A percentile compares a stretch with the other conserved stretches of the same genome.
Conservation (phyloP, 2,329 filamentous ascomycete species). For the Lecanicillium sp. region DNA sequence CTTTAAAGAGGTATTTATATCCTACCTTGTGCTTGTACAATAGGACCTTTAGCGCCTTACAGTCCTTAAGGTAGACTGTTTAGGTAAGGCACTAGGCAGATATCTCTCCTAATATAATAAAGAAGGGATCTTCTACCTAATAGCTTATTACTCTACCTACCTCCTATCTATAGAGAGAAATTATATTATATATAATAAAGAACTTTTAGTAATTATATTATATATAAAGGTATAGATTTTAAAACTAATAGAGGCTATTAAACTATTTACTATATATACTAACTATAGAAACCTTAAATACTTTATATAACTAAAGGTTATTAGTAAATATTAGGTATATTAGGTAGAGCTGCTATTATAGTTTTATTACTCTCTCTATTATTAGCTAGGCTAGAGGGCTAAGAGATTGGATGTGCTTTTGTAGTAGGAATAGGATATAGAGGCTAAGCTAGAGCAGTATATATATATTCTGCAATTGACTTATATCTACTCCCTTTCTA, state of each 20-base stretch:
- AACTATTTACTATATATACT: constrained; percentile 7
- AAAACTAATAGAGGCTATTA: constrained; percentile 4
- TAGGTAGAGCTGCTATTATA: background rate
- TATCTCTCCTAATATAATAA: constrained; percentile 5
- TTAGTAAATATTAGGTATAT: background rate
- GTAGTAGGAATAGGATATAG: no score
- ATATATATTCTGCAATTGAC: background rate
- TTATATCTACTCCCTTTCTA: background rate
- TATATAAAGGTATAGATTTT: constrained; percentile 7
- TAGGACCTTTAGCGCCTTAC: background rate
- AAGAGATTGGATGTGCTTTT: no score
- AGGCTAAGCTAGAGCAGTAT: no score
- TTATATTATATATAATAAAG: constrained; percentile 11
- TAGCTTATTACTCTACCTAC: constrained; percentile 5
- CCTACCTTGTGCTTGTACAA: background rate
- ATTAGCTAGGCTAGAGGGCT: background rate
- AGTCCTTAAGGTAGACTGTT: constrained; percentile 4
- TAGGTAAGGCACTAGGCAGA: background rate
- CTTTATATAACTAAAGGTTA: constrained; percentile 6
- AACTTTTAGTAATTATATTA: constrained; percentile 9
- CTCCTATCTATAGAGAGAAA: constrained; percentile 6
- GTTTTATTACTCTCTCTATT: background rate
- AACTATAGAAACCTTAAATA: constrained; percentile 10
- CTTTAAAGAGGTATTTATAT: background rate
- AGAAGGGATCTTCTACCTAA: constrained; percentile 4